Evolutionary conservation across 2,329 filamentous ascomycete species (phyloP).

Genomic region (Diaporthe helianthi): DNA sequence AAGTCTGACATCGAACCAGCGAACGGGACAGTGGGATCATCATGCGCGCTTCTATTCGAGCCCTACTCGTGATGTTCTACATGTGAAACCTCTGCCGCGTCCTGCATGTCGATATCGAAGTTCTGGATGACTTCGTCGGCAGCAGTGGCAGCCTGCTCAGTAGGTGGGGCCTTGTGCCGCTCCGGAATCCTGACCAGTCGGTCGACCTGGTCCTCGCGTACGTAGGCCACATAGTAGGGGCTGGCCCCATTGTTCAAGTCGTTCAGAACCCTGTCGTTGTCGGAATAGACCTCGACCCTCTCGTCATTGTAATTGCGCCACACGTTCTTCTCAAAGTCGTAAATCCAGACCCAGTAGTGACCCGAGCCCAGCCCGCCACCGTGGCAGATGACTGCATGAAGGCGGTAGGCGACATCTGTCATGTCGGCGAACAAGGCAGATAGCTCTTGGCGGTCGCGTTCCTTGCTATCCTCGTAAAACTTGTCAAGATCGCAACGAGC

Average conservation of each 20-base stretch:
- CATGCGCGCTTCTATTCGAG: constrained; percentile 6
- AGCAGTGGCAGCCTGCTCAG: background rate
- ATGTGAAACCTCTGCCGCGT: constrained; percentile 23
- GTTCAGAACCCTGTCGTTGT: constrained; percentile 72
- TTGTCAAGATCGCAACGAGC: constrained; percentile 26
- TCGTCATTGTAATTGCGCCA: constrained; percentile 98
- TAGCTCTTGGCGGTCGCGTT: constrained; percentile 41
- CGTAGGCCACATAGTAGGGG: constrained; percentile 56
- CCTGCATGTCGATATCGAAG: constrained; percentile 24
- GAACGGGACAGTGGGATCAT: background rate
- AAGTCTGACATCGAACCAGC: background rate
- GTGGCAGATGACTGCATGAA: constrained; percentile 95
- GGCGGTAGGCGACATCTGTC: constrained; percentile 73
- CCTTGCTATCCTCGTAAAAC: constrained; percentile 22
- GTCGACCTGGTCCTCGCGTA: constrained; percentile 41
- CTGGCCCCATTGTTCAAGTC: constrained; percentile 73
- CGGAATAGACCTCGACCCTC: constrained; percentile 72
- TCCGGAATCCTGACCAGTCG: constrained; percentile 37
- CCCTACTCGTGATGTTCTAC: constrained; percentile 29
- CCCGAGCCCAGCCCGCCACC: constrained; percentile 75
- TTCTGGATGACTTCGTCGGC: constrained; percentile 4
- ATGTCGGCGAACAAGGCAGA: constrained; percentile 67
- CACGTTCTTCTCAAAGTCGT: constrained; percentile 79
- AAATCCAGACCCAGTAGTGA: constrained; percentile 98
- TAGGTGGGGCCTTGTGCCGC: background rate